phyloP scores from a whole-genome alignment of 805 yeast species.

The Candida arabinofermentans region DNA sequence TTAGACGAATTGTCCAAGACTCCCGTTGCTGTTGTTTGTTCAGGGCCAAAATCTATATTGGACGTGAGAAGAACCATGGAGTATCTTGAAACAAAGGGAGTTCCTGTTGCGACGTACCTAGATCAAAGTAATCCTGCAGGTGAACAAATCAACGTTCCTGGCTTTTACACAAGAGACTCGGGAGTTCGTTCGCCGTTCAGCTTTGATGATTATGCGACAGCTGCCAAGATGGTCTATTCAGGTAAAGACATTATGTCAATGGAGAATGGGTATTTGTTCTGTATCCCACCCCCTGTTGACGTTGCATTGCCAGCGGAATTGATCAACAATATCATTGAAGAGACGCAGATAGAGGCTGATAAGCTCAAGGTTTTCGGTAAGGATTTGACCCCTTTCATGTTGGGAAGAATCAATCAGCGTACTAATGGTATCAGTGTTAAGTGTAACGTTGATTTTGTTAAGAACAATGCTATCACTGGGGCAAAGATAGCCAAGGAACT shows the following conservation, averaged over 20 bases:
- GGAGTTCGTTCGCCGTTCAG: constrained; percentile 68
- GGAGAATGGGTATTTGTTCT: constrained; percentile 67
- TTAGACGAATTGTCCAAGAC: constrained; percentile 80
- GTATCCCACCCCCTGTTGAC: constrained; percentile 75
- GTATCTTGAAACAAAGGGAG: constrained; percentile 87
- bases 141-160: constrained; percentile 59
- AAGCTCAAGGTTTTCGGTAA: constrained; percentile 59
- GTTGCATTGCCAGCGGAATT: constrained; percentile 51
- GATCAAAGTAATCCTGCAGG: constrained; percentile 37
- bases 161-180: constrained; percentile 75
- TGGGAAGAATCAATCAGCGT: constrained; percentile 57
- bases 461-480: constrained; percentile 70
- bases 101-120: constrained; percentile 63
- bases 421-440: constrained; percentile 68
- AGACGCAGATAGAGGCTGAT: constrained; percentile 56
- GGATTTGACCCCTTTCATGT: constrained; percentile 72
- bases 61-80: constrained; percentile 82
- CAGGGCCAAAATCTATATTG: constrained; percentile 85
- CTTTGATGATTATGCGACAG: constrained; percentile 48
- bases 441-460: constrained; percentile 71
- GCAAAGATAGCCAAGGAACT: constrained; percentile 61
- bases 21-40: constrained; percentile 85
- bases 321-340: constrained; percentile 52
- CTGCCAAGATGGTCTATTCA: constrained; percentile 57
- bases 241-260: constrained; percentile 46